Evolutionary conservation across 2,329 filamentous ascomycete genomes (phyloP).

Genomic region (Xylaria sp.): DNA sequence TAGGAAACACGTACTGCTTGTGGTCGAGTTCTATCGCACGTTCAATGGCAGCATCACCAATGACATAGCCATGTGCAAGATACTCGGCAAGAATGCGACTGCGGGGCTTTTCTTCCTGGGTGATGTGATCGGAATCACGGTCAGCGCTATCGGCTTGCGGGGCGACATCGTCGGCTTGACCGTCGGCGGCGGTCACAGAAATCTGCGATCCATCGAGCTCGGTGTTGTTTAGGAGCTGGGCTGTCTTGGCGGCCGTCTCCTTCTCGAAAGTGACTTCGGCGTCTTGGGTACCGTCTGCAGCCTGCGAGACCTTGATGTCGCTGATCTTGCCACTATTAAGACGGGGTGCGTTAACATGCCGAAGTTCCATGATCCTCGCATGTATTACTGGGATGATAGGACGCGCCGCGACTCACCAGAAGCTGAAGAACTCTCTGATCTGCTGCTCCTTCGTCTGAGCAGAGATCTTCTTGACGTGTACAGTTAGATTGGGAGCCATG

Average conservation of each 20-base stretch:
- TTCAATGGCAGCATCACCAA: slow-evolving; percentile 80
- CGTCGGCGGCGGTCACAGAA: slow-evolving; percentile 73
- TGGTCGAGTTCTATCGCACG: slow-evolving; percentile 87
- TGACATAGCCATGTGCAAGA: slow-evolving; percentile 90
- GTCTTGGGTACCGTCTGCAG: slow-evolving; percentile 74
- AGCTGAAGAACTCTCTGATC: slow-evolving; percentile 96
- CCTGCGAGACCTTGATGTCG: slow-evolving; percentile 77
- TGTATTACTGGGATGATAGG: background rate
- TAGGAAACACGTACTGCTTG: slow-evolving; percentile 66
- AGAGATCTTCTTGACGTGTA: slow-evolving; percentile 91
- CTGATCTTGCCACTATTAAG: slow-evolving; percentile 85
- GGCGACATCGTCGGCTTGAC: slow-evolving; percentile 70
- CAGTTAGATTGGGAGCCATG: slow-evolving; percentile 72
- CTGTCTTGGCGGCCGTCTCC: slow-evolving; percentile 95
- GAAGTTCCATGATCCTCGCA: slow-evolving; percentile 2
- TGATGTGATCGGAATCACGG: slow-evolving; percentile 74
- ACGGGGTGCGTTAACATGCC: slow-evolving; percentile 11
- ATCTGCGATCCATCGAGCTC: slow-evolving; percentile 91
- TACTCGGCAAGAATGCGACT: slow-evolving; percentile 95
- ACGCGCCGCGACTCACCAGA: slow-evolving; percentile 70
- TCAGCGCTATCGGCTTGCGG: slow-evolving; percentile 66
- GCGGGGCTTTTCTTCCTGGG: slow-evolving; percentile 96
- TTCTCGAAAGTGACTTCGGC: slow-evolving; percentile 98
- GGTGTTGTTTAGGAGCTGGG: slow-evolving; percentile 95
- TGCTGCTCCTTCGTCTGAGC: slow-evolving; percentile 86